Evolutionary conservation across 768 basidiomycete genomes (phyloP).

Genomic region (Amanita phalloides): DNA sequence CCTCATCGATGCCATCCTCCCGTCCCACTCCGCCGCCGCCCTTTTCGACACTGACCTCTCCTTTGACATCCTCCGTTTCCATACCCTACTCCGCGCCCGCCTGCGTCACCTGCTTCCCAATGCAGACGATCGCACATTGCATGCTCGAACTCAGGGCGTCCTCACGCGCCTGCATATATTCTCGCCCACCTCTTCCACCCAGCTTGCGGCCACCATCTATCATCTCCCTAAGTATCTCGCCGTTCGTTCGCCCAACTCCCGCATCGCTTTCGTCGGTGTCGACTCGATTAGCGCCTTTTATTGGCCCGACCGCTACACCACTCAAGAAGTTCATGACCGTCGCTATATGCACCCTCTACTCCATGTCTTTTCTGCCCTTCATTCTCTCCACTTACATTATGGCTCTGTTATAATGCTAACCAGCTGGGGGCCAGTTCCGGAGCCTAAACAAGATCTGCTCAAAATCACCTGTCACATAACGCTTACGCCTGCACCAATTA

Average conservation of each 20-base stretch:
- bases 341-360: conserved; percentile 22
- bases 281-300: conserved; percentile 73
- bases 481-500: not conserved
- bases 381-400: conserved; percentile 36
- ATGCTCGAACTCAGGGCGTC: conserved; percentile 23
- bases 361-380: conserved; percentile 37
- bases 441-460: not conserved
- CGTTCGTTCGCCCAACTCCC: conserved; percentile 33
- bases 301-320: conserved; percentile 64
- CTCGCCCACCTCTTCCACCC: conserved; percentile 50
- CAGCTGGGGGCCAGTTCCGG: conserved; percentile 43
- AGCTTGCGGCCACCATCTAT: conserved; percentile 59
- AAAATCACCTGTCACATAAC: conserved; percentile 12
- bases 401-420: conserved; percentile 43
- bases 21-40: conserved; percentile 40
- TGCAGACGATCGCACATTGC: conserved; percentile 2
- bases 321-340: conserved; percentile 35
- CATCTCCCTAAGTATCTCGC: conserved; percentile 46
- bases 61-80: conserved; percentile 50
- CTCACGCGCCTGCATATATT: conserved; percentile 60
- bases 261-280: conserved; percentile 57
- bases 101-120: conserved; percentile 22
- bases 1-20: conserved; percentile 49
- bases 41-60: conserved; percentile 62
- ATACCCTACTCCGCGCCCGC: conserved; percentile 37